Evolutionary conservation across 148 eudicot species (phyloP), one percentile per base, ranked within the genome.

Genomic region (Vaccinium macrocarpon): DNA sequence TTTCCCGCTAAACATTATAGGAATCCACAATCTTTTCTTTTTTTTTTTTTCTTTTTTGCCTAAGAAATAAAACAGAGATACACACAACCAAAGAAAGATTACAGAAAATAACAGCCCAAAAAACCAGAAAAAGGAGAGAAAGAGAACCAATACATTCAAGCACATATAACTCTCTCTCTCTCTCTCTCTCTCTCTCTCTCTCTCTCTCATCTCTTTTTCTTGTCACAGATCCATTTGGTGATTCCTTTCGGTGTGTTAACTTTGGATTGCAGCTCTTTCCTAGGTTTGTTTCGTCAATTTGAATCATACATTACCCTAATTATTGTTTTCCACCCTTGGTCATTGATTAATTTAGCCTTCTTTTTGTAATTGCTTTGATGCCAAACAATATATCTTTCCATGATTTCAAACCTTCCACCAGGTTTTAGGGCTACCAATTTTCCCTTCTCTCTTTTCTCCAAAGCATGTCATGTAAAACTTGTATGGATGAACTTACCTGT

Each of bases 1-100:
- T 66, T 23, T 25, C 72, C 72, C 72, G 72, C 72, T 66, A 11
- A 66, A 66, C 35, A 25, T 66, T 61, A 61, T 66, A 66, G 72
- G 72, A 66, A 66, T 66, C 68, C 68, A 61, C 27, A 1, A 25
- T 32, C 72, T 25, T 66, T 66, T 32, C 72, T 25, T 66, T 66
- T 66, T 42, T 42, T 42, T 6, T 42, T 42, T 42, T 42, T 42
- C 46, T 42, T 42, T 42, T 42, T 5, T 42, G 72, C 6, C 72
- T 4, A 55, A 55, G 15, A 14, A 61, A 61, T 25, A 61, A 21
- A 61, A 21, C 66, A 61, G 66, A 61, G 11, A 21, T 64, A 8
- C 16, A 15, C 1, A 23, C 14, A 23, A 13, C 9, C 71, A 64
- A 10, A 10, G 14, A 64, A 64, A 55, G 29, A 7, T 59, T 23